Percentiles rank a stretch among this genome's conserved stretches.
phyloP scores from a whole-genome alignment of 2,329 filamentous ascomycete species.

The Pseudocercospora fuligena region DNA sequence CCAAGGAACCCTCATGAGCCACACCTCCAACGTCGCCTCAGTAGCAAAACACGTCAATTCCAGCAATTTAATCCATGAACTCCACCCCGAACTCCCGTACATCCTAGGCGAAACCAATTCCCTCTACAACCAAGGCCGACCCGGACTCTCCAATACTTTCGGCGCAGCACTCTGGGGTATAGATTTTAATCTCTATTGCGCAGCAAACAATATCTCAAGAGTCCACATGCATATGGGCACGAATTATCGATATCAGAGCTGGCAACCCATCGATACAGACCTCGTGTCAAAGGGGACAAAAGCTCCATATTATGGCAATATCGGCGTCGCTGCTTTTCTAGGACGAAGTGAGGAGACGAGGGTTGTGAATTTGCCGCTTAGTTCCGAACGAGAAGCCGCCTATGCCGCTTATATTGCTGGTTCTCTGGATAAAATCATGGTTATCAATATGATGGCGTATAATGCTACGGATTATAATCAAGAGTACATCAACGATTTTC shows the following conservation, averaged over 20 bases:
- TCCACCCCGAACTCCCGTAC: conserved; percentile 51
- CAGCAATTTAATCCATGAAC: conserved; percentile 49
- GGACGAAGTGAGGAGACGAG: conserved; percentile 44
- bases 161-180: conserved; percentile 68
- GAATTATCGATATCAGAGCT: conserved; percentile 64
- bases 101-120: conserved; percentile 67
- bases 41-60: conserved; percentile 57
- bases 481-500: conserved; percentile 51
- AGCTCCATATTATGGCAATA: conserved; percentile 67
- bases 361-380: conserved; percentile 56
- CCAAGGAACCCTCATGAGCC: conserved; percentile 67
- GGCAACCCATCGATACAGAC: conserved; percentile 63
- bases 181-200: conserved; percentile 65
- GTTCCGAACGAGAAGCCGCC: conserved; percentile 50
- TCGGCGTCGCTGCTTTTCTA: conserved; percentile 63
- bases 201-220: conserved; percentile 60
- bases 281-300: conserved; percentile 61
- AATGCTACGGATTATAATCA: conserved; percentile 49
- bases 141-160: conserved; percentile 67
- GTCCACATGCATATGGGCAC: conserved; percentile 69
- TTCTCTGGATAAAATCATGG: conserved; percentile 52
- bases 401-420: conserved; percentile 60
- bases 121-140: conserved; percentile 65
- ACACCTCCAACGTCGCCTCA: conserved; percentile 57
- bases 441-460: conserved; percentile 64